A percentile compares a stretch with the other conserved stretches of the same genome.
Conservation (phyloP, 306 rosid species). For the Pterocarpus santalinus region DNA sequence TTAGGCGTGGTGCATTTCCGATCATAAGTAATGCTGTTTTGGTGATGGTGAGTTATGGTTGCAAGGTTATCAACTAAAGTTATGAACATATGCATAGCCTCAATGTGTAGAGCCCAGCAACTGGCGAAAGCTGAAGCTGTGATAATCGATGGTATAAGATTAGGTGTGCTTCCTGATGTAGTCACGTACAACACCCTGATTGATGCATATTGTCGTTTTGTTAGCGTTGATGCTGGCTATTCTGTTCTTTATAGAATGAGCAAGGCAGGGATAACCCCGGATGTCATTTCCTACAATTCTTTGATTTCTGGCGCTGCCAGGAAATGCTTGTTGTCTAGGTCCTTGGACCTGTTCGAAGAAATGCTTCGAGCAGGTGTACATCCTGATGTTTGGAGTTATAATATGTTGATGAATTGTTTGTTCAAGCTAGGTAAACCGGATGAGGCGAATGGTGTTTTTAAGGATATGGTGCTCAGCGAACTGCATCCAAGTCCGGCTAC, state of each 20-base stretch:
- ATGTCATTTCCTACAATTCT: conserved; percentile 79
- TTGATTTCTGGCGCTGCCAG: conserved; percentile 66
- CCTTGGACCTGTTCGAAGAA: conserved; percentile 73
- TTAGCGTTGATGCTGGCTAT: conserved; percentile 62
- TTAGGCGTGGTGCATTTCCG: background rate
- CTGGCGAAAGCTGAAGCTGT: conserved; percentile 65
- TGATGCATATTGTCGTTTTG: conserved; percentile 71
- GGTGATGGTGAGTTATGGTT: conserved; percentile 59
- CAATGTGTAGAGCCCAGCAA: conserved; percentile 63
- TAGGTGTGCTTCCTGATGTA: conserved; percentile 75
- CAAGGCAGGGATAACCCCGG: conserved; percentile 73
- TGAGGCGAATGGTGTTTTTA: conserved; percentile 69
- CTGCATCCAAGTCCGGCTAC: conserved; percentile 57
- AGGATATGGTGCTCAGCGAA: conserved; percentile 52
- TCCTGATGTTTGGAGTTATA: conserved; percentile 84
- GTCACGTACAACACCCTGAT: conserved; percentile 82
- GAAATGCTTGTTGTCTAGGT: conserved; percentile 47
- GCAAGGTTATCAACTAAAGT: conserved; percentile 65
- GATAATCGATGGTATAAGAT: conserved; percentile 65
- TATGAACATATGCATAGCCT: conserved; percentile 71
- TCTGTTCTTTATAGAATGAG: conserved; percentile 69
- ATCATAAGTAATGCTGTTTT: background rate
- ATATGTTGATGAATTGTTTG: conserved; percentile 74
- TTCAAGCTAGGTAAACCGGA: conserved; percentile 80
- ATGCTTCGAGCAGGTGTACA: conserved; percentile 63